Conservation (phyloP, 768 basidiomycete genomes). For the Mycena indigotica region DNA sequence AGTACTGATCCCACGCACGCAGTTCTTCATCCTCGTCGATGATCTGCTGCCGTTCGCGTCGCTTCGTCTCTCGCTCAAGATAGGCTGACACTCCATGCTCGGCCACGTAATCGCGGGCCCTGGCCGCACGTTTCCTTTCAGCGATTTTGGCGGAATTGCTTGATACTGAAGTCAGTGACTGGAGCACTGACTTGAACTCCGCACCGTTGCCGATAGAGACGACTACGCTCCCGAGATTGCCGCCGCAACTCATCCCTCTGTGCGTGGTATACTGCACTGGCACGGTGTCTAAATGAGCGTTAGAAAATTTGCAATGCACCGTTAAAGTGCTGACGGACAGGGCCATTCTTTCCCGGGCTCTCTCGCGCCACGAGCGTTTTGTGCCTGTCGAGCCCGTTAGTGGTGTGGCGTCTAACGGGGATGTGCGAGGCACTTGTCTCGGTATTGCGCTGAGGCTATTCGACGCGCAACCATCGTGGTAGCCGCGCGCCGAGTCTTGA, state of each 20-base stretch:
- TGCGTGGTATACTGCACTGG: background rate
- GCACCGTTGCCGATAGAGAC: background rate
- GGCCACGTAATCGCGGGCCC: background rate
- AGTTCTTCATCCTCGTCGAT: background rate
- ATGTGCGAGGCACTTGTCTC: background rate
- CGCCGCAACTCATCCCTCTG: background rate
- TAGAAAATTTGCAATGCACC: no score
- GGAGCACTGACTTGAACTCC: no score
- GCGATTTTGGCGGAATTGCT: background rate
- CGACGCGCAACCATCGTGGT: background rate
- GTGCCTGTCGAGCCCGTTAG: background rate
- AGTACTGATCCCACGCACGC: background rate
- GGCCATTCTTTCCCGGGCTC: background rate
- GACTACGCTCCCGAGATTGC: background rate
- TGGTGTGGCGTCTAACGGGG: background rate
- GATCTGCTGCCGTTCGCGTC: background rate
- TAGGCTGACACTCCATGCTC: background rate
- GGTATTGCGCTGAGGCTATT: background rate
- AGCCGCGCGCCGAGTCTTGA: background rate
- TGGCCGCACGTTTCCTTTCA: background rate
- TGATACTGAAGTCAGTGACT: background rate
- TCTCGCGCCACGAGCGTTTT: background rate
- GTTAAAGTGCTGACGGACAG: no score
- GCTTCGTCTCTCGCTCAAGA: background rate
- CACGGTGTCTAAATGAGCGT: no score